Evolutionary conservation across 2,329 filamentous ascomycete species (phyloP), one percentile per base, ranked within the genome.

Genomic region (Cordyceps tenuipes): DNA sequence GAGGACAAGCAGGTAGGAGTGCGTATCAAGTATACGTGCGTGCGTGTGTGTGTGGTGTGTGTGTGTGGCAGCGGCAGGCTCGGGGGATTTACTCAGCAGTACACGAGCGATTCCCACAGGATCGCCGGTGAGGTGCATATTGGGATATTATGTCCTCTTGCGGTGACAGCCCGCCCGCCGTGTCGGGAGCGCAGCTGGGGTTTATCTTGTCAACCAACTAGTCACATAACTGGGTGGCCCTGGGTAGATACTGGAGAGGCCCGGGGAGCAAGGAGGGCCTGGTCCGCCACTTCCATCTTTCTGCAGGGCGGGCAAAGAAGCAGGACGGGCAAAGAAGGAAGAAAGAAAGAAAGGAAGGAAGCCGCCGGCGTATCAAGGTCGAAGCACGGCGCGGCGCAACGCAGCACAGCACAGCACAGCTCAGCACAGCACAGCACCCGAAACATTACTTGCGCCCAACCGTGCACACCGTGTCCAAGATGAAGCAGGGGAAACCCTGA

Each of bases 361-460:
- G 29, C 29, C 3, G 29, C 29, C 29, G 1, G 29, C 29, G 29
- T 29, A 29, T 8, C 29, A 36, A 43, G 15, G 15, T 19, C 15
- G 34, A 34, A 36, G 53, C 29, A 23, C 23, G 4, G 23, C 23
- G 4, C 23, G 4, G 23, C 23, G 4, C 23, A 23, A 4, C 23
- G 4, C 23, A 23, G 23, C 23, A 23, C 23, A 23, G 23, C 23
- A 23, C 23, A 23, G 23, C 23, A 23, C 23, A 23, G 23, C 2
- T 3, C 23, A 23, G 23, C 23, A 23, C 23, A 23, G 4, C 23
- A 23, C 23, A 23, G 23, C 23, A 46, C 23, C 53, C 53, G 53
- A 56, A 56, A 56, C 53, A 56, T 46, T 56, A 43, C 41, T 43
- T 56, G 53, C 47, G 53, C 53, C 53, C 53, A 47, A 56, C 53